Evolutionary conservation across 1,139 yeast species (phyloP), one percentile per base, ranked within the genome.

Genomic region (Blastobotrys aristatus): DNA sequence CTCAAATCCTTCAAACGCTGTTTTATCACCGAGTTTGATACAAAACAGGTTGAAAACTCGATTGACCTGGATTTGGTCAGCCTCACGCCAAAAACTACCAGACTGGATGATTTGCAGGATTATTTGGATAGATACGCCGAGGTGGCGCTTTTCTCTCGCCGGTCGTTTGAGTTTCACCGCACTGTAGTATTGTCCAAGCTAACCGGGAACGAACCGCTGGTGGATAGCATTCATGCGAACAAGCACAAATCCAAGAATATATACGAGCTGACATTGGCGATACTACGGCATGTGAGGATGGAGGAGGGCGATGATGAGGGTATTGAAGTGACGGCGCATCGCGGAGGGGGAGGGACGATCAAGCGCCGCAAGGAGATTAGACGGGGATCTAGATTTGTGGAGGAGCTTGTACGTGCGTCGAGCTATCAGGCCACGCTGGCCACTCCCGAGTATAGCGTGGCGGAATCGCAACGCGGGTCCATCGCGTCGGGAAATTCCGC

Each of bases 81-180:
- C 16, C 26, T 45, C 16, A 13, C 32, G 11, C 48, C 48, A 10
- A 33, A 32, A 8, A 34, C 34, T 32, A n/a, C 36, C 10, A 11
- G 26, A 10, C 8, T 11, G 10, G n/a, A 13, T 7, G 40, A 40
- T 34, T 14, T 40, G 13, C 38, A 40, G n/a, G 29, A 40, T 2
- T 45, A 45, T 17, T 29, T 45, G n/a, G 48, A 45, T 16, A 20
- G 18, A 17, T 45, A 45, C 20, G 48, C 48, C 3, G 48, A 45
- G 16, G 39, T 45, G 26, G 48, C 48, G 5, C 26, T 45, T 8
- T 45, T 45, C 34, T 40, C 44, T 16, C 21, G 44, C 29, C 30
- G 37, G 3, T 14, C 48, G 13, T 45, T 40, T 34, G 44, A 40
- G 17, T 45, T 45, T 17, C 48, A 45, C 30, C 38, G 39, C 6